phyloP scores from a whole-genome alignment of 192 early-diverging fungal genomes.

The Kickxella alabastrina region DNA sequence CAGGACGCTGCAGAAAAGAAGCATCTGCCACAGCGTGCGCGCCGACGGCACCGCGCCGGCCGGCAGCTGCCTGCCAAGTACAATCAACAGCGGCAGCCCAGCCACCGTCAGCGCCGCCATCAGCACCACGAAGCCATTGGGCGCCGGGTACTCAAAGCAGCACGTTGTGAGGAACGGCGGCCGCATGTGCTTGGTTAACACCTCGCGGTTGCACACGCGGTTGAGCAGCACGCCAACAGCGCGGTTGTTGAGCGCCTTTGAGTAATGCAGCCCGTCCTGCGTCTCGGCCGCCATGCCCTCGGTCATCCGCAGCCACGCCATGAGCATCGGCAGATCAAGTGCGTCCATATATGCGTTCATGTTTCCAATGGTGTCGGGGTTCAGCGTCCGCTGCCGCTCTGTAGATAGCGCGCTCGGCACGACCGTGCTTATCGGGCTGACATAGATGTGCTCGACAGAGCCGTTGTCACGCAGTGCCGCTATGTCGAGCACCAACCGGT shows the following conservation, averaged over 20 bases:
- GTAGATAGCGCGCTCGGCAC: slow-evolving; percentile 50
- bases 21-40: slow-evolving; percentile 44
- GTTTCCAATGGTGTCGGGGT: slow-evolving; percentile 34
- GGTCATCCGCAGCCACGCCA: slow-evolving; percentile 53
- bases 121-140: slow-evolving; percentile 43
- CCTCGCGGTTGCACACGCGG: slow-evolving; percentile 56
- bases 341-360: slow-evolving; percentile 58
- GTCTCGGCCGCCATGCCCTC: slow-evolving; percentile 43
- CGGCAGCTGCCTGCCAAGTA: background rate
- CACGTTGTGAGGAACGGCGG: slow-evolving; percentile 58
- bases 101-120: slow-evolving; percentile 20
- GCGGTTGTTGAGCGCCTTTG: slow-evolving; percentile 35
- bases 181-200: slow-evolving; percentile 21
- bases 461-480: slow-evolving; percentile 1
- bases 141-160: slow-evolving; percentile 56
- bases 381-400: slow-evolving; percentile 49
- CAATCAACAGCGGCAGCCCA: slow-evolving; percentile 16
- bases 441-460: slow-evolving; percentile 20
- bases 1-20: slow-evolving; percentile 54
- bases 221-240: slow-evolving; percentile 62
- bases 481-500: slow-evolving; percentile 20
- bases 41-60: slow-evolving; percentile 39
- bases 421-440: slow-evolving; percentile 43
- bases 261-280: slow-evolving; percentile 70
- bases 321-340: slow-evolving; percentile 43